Percentiles rank a stretch among this genome's conserved stretches.
Conservation (phyloP, 2,329 filamentous ascomycete species). For the Achaetomium macrosporum region DNA sequence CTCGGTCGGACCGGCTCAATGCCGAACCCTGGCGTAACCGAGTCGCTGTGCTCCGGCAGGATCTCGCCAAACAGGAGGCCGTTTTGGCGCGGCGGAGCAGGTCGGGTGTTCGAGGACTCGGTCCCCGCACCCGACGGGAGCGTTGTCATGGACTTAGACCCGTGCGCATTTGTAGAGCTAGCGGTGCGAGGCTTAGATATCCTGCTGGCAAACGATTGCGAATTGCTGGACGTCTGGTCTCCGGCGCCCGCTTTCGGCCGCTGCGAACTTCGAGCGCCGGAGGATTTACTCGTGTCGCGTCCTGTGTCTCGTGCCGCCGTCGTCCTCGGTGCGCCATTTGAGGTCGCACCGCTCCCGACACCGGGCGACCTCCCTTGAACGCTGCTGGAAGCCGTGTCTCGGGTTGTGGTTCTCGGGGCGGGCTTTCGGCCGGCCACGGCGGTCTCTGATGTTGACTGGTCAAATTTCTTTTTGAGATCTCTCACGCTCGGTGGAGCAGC, state of each 20-base stretch:
- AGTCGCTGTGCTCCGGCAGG: slow-evolving; percentile 51
- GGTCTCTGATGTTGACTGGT: slow-evolving; percentile 18
- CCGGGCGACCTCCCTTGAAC: slow-evolving; percentile 32
- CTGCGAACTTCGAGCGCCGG: slow-evolving; percentile 35
- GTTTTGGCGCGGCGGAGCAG: slow-evolving; percentile 33
- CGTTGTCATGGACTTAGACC: slow-evolving; percentile 41
- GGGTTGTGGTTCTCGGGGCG: slow-evolving; percentile 30
- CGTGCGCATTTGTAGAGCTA: slow-evolving; percentile 31
- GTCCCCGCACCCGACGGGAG: slow-evolving; percentile 30
- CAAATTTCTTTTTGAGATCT: slow-evolving; percentile 52
- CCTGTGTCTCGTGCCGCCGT: slow-evolving; percentile 30
- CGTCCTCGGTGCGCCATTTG: slow-evolving; percentile 39
- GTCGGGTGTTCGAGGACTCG: slow-evolving; percentile 28
- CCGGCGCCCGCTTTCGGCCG: slow-evolving; percentile 44
- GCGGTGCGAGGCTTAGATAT: slow-evolving; percentile 46
- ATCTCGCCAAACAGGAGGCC: slow-evolving; percentile 72
- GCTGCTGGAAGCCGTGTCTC: slow-evolving; percentile 29
- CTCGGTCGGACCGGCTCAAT: slow-evolving; percentile 50
- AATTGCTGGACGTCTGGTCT: slow-evolving; percentile 47
- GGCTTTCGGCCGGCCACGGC: slow-evolving; percentile 33
- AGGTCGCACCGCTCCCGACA: slow-evolving; percentile 32
- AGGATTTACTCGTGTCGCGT: slow-evolving; percentile 27
- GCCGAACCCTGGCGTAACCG: slow-evolving; percentile 52
- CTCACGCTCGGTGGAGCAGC: slow-evolving; percentile 60
- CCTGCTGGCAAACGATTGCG: slow-evolving; percentile 56